Evolutionary conservation across 1,284 basidiomycete genomes (phyloP).

Genomic region (Malassezia yamatoensis): DNA sequence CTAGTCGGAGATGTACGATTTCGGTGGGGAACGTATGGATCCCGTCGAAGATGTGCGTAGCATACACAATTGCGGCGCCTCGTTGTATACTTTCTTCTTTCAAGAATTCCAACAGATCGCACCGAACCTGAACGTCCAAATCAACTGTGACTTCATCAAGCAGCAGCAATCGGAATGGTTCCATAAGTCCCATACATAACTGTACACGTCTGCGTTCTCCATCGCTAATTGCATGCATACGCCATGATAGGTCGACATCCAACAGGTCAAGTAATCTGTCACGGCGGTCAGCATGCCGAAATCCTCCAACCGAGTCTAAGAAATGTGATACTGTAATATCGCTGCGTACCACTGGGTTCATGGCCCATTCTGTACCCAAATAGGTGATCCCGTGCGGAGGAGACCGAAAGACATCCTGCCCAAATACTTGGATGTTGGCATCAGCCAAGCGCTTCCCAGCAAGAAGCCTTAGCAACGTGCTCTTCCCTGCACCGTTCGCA

Average conservation of each 20-base stretch:
- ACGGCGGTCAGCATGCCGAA: slow-evolving; percentile 77
- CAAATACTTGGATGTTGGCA: slow-evolving; percentile 36
- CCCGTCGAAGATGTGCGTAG: slow-evolving; percentile 48
- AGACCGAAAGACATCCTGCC: slow-evolving; percentile 42
- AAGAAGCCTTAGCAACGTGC: slow-evolving; percentile 82
- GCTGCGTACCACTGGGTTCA: slow-evolving; percentile 82
- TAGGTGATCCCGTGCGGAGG: slow-evolving; percentile 55
- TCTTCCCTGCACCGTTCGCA: slow-evolving; percentile 71
- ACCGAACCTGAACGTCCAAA: slow-evolving; percentile 89
- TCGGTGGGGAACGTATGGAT: slow-evolving; percentile 45
- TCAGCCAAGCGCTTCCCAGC: slow-evolving; percentile 63
- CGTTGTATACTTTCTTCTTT: slow-evolving; percentile 69
- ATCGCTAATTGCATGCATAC: slow-evolving; percentile 84
- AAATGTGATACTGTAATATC: slow-evolving; percentile 58
- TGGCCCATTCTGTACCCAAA: slow-evolving; percentile 69
- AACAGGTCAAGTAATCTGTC: slow-evolving; percentile 79
- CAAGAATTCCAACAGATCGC: slow-evolving; percentile 78
- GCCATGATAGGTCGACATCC: slow-evolving; percentile 68
- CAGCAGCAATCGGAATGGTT: slow-evolving; percentile 81
- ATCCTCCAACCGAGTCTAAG: slow-evolving; percentile 72
- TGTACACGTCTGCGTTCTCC: slow-evolving; percentile 89
- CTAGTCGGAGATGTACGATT: slow-evolving; percentile 41
- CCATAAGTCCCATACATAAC: slow-evolving; percentile 93
- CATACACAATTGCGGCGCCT: slow-evolving; percentile 80
- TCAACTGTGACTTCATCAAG: slow-evolving; percentile 98